Percentiles rank a stretch among this genome's conserved stretches.
Conservation (phyloP, 1,139 yeast species). For the Magnusiomyces magnusii region DNA sequence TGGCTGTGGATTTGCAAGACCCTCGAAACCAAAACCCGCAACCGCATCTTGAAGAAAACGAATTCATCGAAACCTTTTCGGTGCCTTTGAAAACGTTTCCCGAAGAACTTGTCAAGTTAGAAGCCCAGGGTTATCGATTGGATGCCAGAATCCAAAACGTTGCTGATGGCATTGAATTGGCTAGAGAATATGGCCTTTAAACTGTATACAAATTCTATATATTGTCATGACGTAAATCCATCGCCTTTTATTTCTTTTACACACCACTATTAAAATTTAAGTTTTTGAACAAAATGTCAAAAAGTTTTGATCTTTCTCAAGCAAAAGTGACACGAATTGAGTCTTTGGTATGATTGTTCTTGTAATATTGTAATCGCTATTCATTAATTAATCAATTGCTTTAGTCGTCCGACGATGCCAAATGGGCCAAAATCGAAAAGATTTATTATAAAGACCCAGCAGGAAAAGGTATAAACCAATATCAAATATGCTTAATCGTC, state of each 20-base stretch:
- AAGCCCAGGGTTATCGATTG: slow-evolving; percentile 58
- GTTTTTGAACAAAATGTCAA: background rate
- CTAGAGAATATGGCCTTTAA: slow-evolving; percentile 23
- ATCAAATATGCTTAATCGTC: no score
- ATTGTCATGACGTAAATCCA: no score
- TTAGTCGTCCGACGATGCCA: slow-evolving; percentile 37
- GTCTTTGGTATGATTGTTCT: slow-evolving; percentile 26
- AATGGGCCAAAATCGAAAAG: slow-evolving; percentile 51
- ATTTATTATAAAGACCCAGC: slow-evolving; percentile 46
- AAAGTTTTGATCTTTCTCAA: slow-evolving; percentile 21
- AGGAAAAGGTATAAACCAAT: slow-evolving; percentile 25
- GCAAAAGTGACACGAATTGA: slow-evolving; percentile 33
- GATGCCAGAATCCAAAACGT: slow-evolving; percentile 86
- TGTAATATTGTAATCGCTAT: background rate
- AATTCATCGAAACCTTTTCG: slow-evolving; percentile 74
- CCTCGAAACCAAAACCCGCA: slow-evolving; percentile 60
- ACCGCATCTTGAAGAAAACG: slow-evolving; percentile 77
- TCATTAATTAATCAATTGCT: no score
- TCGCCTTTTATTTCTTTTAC: background rate
- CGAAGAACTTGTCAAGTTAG: slow-evolving; percentile 45
- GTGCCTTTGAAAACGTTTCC: slow-evolving; percentile 57
- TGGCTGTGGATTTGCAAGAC: slow-evolving; percentile 62
- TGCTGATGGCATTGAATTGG: slow-evolving; percentile 63
- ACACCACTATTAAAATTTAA: background rate
- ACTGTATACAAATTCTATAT: no score